Percentiles rank a stretch among this genome's conserved stretches.
These are phyloP conservation scores for Margaritispora aquatica DNA, from an alignment of 495 filamentous ascomycete species.

Conservation along the genomic window DNA sequence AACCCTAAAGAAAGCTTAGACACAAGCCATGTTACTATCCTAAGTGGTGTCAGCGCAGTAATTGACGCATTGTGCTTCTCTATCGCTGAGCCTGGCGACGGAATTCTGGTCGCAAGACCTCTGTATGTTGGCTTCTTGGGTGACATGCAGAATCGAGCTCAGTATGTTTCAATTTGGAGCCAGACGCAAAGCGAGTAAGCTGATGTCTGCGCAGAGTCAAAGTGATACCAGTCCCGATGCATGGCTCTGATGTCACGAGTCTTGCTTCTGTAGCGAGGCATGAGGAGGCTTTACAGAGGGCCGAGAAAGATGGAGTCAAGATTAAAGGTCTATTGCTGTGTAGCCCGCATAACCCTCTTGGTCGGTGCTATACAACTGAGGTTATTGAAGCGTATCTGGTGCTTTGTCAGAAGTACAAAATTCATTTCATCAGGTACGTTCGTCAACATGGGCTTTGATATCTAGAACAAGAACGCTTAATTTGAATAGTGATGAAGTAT, in stretches of 20 bases:
- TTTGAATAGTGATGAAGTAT: conserved; percentile 4
- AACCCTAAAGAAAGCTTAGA: neutral
- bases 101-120: conserved; percentile 4
- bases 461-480: neutral
- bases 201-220: conserved; percentile 1
- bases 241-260: neutral
- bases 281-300: conserved; percentile 1
- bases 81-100: conserved; percentile 2
- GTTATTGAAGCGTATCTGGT: neutral
- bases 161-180: neutral
- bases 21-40: neutral
- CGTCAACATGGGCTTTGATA: neutral
- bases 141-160: neutral
- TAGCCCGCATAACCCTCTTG: conserved; percentile 10
- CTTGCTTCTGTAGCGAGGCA: neutral
- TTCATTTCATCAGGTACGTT: neutral
- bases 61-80: conserved; percentile 8
- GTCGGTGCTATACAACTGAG: neutral
- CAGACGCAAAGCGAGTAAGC: too few species aligned
- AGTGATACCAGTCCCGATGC: neutral
- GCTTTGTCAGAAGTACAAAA: neutral
- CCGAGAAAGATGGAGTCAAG: neutral
- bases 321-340: neutral
- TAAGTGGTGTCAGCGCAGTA: conserved; percentile 1
- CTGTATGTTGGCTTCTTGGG: conserved; percentile 5